Base-by-base conservation (phyloP, 805 yeast genomes). In the Brettanomyces custersianus region DNA sequence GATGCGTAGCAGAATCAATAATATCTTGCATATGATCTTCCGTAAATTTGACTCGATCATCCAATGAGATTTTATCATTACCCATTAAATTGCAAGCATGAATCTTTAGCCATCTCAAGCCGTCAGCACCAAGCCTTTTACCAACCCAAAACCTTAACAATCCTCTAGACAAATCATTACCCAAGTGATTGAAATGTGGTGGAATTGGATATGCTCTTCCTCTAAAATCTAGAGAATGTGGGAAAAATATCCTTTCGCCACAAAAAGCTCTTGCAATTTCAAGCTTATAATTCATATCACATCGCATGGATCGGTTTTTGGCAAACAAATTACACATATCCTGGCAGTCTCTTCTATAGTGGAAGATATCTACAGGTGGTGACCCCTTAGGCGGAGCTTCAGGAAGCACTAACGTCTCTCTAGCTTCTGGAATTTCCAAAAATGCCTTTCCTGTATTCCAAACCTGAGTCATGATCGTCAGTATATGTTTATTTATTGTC, bases 201-300 rank as follows among this genome's bases (percentile, higher is more conserved):
- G 87, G 74, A 29, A 82, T 57, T 18, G 94, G 94, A 49, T 82
- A 82, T 2, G 90, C 86, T 57, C 94, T 72, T 6, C 94, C 94
- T 60, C 94, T 71, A 50, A 82, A 82, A 56, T 82, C 94, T 38
- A 82, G 60, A 43, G 80, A 80, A 52, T 83, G 90, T 7, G 94
- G 92, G 63, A 82, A 82, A 51, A 70, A 81, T 47, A 82, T 71
- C 46, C 70, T 69, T 54, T 82, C 92, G 18, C 94, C 94, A 23
- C 81, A 60, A 58, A 80, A 86, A 0, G 95, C 96, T 44, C 97
- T 71, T 1, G 98, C 97, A 52, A 92, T 86, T 57, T 92, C 98
- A 35, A 92, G 62, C 55, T 86, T 92, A 57, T 92, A 92, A 55
- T 92, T 90, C 43, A 84, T 69, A 58, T 88, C 96, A 63, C 98